A percentile compares a stretch with the other conserved stretches of the same genome.
phyloP scores from a whole-genome alignment of 2,329 filamentous ascomycete genomes.

The Hypoxylon sp. region DNA sequence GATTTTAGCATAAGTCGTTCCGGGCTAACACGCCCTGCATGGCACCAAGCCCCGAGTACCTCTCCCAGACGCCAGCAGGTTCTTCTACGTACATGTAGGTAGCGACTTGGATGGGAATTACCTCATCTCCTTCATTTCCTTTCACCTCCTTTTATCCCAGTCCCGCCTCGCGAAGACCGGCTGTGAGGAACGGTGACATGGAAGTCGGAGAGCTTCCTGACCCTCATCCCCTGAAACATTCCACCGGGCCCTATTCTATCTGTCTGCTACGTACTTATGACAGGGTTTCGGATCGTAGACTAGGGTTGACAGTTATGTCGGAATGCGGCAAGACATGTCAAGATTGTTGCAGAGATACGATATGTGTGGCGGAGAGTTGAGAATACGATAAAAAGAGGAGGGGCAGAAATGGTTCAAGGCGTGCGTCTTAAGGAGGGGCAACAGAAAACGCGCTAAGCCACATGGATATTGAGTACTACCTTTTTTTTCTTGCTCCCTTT shows the following conservation, averaged over 20 bases:
- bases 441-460: conserved; percentile 16
- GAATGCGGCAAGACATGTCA: conserved; percentile 26
- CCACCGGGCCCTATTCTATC: conserved; percentile 3
- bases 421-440: conserved; percentile 32
- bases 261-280: conserved; percentile 10
- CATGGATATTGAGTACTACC: background rate
- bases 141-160: background rate
- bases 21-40: conserved; percentile 11
- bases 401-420: no score
- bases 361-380: conserved; percentile 26
- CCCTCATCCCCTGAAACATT: conserved; percentile 27
- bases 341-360: conserved; percentile 23
- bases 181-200: background rate
- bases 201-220: background rate
- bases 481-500: background rate
- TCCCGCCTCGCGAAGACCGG: conserved; percentile 16
- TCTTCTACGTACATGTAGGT: no score
- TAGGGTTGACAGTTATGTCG: conserved; percentile 30
- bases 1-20: conserved; percentile 26
- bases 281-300: conserved; percentile 22
- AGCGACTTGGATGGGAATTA: conserved; percentile 25
- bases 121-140: conserved; percentile 19
- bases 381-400: conserved; percentile 4
- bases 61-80: no score
- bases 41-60: no score